A percentile compares a stretch with the other conserved stretches of the same genome.
Evolutionary conservation across 108 stramenopile genomes (phyloP).

Genomic region (Cyclostephanos invisitatus): DNA sequence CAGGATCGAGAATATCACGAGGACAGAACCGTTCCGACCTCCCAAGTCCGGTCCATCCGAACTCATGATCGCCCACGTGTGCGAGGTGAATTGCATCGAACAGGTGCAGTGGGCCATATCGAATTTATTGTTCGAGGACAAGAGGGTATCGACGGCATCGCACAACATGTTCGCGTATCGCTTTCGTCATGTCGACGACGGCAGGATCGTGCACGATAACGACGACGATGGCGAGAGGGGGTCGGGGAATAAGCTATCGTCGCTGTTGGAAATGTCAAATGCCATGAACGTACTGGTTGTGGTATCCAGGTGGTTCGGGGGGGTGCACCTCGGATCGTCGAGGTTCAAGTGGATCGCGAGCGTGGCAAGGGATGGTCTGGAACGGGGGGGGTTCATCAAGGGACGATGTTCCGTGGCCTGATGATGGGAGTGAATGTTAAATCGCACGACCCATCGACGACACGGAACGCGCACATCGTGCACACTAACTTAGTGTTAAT

Average conservation of each 20-base stretch:
- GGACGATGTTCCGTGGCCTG: too few species aligned
- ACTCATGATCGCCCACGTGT: conserved; percentile 62
- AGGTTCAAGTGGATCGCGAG: conserved; percentile 88
- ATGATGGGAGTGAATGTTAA: too few species aligned
- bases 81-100: conserved; percentile 55
- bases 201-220: conserved; percentile 61
- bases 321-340: conserved; percentile 82
- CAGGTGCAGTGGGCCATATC: conserved; percentile 65
- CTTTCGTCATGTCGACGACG: conserved; percentile 37
- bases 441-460: too few species aligned
- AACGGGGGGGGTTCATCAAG: conserved; percentile 40
- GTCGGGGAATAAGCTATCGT: conserved; percentile 75
- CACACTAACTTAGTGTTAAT: too few species aligned
- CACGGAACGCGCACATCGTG: too few species aligned
- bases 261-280: conserved; percentile 73
- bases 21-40: conserved; percentile 65
- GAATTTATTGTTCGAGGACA: conserved; percentile 60
- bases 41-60: conserved; percentile 61
- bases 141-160: conserved; percentile 65
- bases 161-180: conserved; percentile 92
- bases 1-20: conserved; percentile 20
- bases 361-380: conserved; percentile 64
- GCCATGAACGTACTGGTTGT: conserved; percentile 86
- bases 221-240: conserved; percentile 95
- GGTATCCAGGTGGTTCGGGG: conserved; percentile 90